Conservation (phyloP, 306 rosid genomes). For the Sicyos baderoa region DNA sequence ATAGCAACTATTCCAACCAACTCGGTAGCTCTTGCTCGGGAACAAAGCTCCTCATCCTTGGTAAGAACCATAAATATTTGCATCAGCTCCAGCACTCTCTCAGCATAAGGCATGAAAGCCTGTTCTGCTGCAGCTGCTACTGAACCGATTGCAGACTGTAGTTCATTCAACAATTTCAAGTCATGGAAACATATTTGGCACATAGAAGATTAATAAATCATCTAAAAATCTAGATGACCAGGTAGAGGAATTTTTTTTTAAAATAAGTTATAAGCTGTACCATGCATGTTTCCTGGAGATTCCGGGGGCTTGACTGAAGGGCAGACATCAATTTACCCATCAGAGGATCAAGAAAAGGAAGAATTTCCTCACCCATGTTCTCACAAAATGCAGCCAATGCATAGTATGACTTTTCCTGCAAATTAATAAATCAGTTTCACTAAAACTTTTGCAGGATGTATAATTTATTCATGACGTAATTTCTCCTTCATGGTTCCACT, state of each 20-base stretch:
- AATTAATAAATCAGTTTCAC: conserved; percentile 13
- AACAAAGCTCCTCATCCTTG: conserved; percentile 79
- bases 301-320: conserved; percentile 71
- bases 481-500: conserved; percentile 13
- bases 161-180: conserved; percentile 5
- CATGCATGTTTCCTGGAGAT: conserved; percentile 98
- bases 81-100: conserved; percentile 91
- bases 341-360: conserved; percentile 87
- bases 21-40: conserved; percentile 97
- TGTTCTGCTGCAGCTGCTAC: conserved; percentile 95
- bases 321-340: conserved; percentile 77
- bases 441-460: conserved; percentile 26
- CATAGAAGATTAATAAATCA: not conserved
- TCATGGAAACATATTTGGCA: not conserved
- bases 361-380: conserved; percentile 97
- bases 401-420: conserved; percentile 95
- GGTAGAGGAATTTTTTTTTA: not conserved
- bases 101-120: conserved; percentile 91
- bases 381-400: conserved; percentile 98
- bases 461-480: not conserved
- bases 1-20: conserved; percentile 97
- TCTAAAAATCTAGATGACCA: not conserved
- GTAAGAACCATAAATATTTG: conserved; percentile 84
- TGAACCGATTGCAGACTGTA: conserved; percentile 98
- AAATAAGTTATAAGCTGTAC: conserved; percentile 29